Evolutionary conservation across 73 alveolate species (phyloP).

Genomic region (Loxodes magnus): DNA sequence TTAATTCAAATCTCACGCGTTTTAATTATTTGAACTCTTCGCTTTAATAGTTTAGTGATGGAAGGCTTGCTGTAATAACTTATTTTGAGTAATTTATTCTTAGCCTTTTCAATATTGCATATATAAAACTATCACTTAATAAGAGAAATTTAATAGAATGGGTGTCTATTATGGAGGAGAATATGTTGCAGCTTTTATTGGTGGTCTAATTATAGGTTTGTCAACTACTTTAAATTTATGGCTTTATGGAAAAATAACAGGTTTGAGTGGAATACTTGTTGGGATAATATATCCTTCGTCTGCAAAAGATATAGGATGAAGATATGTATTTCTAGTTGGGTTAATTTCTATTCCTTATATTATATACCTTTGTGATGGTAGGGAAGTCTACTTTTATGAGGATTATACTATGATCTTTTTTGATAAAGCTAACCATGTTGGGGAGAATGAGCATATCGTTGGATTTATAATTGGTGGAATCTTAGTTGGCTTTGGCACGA

Average conservation of each 20-base stretch:
- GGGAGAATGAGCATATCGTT: conserved; percentile 21
- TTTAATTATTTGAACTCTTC: too few species aligned
- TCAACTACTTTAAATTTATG: conserved; percentile 55
- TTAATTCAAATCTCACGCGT: too few species aligned
- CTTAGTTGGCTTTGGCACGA: conserved; percentile 90
- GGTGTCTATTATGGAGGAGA: too few species aligned
- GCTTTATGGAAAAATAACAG: conserved; percentile 77
- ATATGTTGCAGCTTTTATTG: conserved; percentile 72
- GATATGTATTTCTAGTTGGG: conserved; percentile 25
- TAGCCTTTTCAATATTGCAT: too few species aligned
- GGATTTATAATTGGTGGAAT: conserved; percentile 83
- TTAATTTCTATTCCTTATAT: neutral
- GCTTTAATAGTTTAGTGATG: too few species aligned
- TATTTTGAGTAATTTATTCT: too few species aligned
- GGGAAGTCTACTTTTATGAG: neutral
- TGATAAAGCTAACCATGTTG: conserved; percentile 13
- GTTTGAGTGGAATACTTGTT: conserved; percentile 60
- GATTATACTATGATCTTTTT: conserved; percentile 10
- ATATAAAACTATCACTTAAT: too few species aligned
- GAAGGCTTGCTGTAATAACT: too few species aligned
- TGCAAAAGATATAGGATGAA: conserved; percentile 20
- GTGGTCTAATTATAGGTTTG: conserved; percentile 72
- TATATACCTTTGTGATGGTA: conserved; percentile 8
- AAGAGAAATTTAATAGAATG: too few species aligned
- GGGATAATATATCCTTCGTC: conserved; percentile 19